Evolutionary conservation across 352 stramenopile genomes (phyloP).

Genomic region (Phytopythium mirpurense): DNA sequence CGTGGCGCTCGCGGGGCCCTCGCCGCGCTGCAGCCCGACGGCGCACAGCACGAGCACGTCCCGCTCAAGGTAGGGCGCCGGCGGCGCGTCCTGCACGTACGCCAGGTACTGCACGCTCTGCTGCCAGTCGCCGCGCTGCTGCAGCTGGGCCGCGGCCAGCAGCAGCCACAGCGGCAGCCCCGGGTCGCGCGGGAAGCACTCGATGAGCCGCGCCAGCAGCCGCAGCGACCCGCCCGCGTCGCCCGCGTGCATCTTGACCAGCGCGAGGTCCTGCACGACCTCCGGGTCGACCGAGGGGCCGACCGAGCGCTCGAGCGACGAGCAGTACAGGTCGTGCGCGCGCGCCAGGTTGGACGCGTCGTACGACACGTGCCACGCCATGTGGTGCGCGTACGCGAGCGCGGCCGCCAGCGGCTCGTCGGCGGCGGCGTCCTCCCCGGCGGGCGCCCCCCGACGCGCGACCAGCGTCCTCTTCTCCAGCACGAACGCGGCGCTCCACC

Average conservation of each 20-base stretch:
- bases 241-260: conserved; percentile 61
- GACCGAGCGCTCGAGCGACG: conserved; percentile 14
- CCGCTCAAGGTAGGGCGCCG: conserved; percentile 44
- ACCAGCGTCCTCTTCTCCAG: no score
- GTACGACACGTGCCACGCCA: conserved; percentile 56
- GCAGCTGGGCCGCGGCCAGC: conserved; percentile 50
- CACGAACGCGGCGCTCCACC: conserved; percentile 50
- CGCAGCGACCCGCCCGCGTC: conserved; percentile 42
- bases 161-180: conserved; percentile 52
- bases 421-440: conserved; percentile 6
- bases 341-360: conserved; percentile 41
- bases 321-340: conserved; percentile 44
- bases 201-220: conserved; percentile 52
- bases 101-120: conserved; percentile 56
- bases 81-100: conserved; percentile 50
- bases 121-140: conserved; percentile 44
- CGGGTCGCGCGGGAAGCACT: conserved; percentile 42
- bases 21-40: conserved; percentile 38
- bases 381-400: conserved; percentile 64
- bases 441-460: conserved; percentile 8
- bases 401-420: conserved; percentile 15
- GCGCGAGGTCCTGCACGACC: conserved; percentile 49
- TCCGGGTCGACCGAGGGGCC: conserved; percentile 34
- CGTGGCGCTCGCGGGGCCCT: conserved; percentile 1
- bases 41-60: conserved; percentile 56